Base-by-base conservation (phyloP, 345 rosid genomes). In the Turritis glabra region DNA sequence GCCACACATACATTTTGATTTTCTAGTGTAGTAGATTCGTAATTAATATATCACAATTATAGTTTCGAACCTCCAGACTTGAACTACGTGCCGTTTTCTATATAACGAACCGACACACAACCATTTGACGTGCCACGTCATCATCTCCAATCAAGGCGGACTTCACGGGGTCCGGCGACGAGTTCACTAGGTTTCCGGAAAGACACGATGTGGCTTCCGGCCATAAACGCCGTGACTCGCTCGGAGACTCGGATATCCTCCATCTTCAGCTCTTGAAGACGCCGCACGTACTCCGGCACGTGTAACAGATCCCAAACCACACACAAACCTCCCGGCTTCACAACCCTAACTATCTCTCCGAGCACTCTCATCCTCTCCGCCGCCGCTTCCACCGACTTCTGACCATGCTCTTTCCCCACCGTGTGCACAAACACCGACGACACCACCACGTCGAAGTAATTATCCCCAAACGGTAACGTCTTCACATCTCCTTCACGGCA, bases 191-290 rank as follows among this genome's bases (percentile, higher is more conserved):
- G 99, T 85, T 90, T 95, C 75, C 83, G 62, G 46, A 95, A 91
- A 0, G 96, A 81, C 3, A 94, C 90, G 22, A 95, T 92, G 82
- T 89, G 97, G 79, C 97, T 95, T 30, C 90, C 80, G 43, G 83
- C 89, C 99, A 95, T 95, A 77, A 90, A 95, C 17, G 99, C 97
- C 3, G 97, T 95, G 12, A 92, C 93, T 11, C 97, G 88, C 59
- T 92, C 85, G 0, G 97, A 95, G 10, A 92, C 93, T 61, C 74
- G 79, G 13, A 95, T 83, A 19, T 91, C 96, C 21, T 90, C 97
- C 99, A 95, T 92, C 82, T 85, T 83, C 63, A 95, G 65, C 67
- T 95, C 99, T 15, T 87, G 96, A 46, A 95, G 75, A 54, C 93
- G 81, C 38, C 91, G 81, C 54, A 95, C 92, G 41, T 92, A 92